Evolutionary conservation across 2,329 filamentous ascomycete genomes (phyloP).

Genomic region (Dactylellina parvicollis): DNA sequence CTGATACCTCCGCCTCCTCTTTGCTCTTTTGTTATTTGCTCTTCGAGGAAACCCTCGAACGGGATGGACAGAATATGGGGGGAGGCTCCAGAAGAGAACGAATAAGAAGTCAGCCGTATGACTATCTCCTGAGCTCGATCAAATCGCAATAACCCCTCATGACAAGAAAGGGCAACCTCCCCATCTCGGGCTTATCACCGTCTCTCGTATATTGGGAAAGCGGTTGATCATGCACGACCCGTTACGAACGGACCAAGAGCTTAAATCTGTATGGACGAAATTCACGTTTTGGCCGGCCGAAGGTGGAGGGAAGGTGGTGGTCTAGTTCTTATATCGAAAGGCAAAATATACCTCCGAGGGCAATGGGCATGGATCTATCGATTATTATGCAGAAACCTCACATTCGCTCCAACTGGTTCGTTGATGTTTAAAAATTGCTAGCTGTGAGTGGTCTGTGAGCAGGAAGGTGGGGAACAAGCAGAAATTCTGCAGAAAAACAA

Average conservation of each 20-base stretch:
- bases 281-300: constrained; percentile 39
- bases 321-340: constrained; percentile 50
- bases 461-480: constrained; percentile 42
- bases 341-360: constrained; percentile 52
- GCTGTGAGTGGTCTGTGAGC: constrained; percentile 39
- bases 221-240: constrained; percentile 53
- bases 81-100: constrained; percentile 38
- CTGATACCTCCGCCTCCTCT: constrained; percentile 26
- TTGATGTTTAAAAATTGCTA: constrained; percentile 40
- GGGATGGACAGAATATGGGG: constrained; percentile 35
- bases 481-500: constrained; percentile 41
- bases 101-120: constrained; percentile 48
- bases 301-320: constrained; percentile 28
- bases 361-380: constrained; percentile 49
- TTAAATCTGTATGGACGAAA: constrained; percentile 49
- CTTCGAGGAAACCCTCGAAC: constrained; percentile 31
- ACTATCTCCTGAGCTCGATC: constrained; percentile 54
- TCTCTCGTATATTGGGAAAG: constrained; percentile 36
- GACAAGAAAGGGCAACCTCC: constrained; percentile 15
- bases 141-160: constrained; percentile 55
- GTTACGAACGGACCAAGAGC: constrained; percentile 35
- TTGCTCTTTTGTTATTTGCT: constrained; percentile 17
- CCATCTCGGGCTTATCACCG: constrained; percentile 52
- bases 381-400: constrained; percentile 39
- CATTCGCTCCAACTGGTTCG: constrained; percentile 44